Evolutionary conservation across 129 eudicot species (phyloP).

Genomic region (Heracleum sosnowskyi): DNA sequence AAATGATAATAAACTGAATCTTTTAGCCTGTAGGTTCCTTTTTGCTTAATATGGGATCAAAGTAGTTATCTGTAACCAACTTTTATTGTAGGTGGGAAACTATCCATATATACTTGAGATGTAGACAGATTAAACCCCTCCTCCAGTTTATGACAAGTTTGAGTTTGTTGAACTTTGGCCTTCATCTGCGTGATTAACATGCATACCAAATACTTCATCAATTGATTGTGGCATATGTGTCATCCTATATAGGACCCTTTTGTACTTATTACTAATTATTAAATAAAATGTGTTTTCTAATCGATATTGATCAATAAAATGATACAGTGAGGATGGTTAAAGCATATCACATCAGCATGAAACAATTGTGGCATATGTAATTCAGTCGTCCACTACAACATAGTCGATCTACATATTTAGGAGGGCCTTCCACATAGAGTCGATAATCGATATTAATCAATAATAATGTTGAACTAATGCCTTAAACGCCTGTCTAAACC

Average conservation of each 20-base stretch:
- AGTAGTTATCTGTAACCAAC: not conserved
- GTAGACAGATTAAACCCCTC: not conserved
- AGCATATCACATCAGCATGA: too few species aligned
- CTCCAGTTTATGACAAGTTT: not conserved
- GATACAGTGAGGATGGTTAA: too few species aligned
- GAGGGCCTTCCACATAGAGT: not conserved
- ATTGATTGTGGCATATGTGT: too few species aligned
- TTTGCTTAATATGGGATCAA: slow-evolving; percentile 1
- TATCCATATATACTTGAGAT: slow-evolving; percentile 30
- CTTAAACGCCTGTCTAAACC: not conserved
- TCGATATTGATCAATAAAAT: too few species aligned
- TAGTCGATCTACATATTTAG: not conserved
- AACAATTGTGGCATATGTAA: not conserved
- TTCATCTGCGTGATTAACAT: not conserved
- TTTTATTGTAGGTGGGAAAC: slow-evolving; percentile 38
- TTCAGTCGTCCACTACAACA: not conserved
- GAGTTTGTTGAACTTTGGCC: not conserved
- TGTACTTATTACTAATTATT: too few species aligned
- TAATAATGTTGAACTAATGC: not conserved
- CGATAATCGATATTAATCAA: not conserved
- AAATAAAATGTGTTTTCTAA: too few species aligned
- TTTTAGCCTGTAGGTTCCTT: not conserved
- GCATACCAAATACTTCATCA: not conserved
- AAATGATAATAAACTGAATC: too few species aligned
- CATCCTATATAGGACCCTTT: too few species aligned